Evolutionary conservation across 2,329 filamentous ascomycete species (phyloP), one percentile per base, ranked within the genome.

Genomic region (Sarocladiaceae sp.): DNA sequence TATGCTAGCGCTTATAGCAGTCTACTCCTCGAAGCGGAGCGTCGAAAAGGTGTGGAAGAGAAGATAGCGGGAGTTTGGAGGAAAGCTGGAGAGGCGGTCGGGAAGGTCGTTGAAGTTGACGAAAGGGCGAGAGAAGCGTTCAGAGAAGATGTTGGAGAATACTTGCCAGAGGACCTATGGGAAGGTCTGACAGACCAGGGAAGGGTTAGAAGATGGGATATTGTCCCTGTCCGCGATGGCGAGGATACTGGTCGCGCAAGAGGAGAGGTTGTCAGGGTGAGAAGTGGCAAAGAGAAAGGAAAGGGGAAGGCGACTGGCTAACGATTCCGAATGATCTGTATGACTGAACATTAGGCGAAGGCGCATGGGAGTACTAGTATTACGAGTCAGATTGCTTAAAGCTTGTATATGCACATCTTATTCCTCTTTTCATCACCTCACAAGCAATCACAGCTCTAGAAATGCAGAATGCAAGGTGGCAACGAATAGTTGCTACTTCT

Each of bases 141-240:
- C 66, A 80, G 88, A 29, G 77, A 85, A 25, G 87, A 96, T 39
- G 86, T 94, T 12, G 92, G 91, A 7, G 90, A 95, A 57, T 96
- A 84, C 64, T 70, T 99, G 11, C 94, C 94, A 0, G 85, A 86
- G 0, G 91, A 97, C 65, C 82, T 97, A 20, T 97, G 91, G 90
- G 85, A 84, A 0, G 88, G 86, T 1, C 80, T 94, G 66, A 80
- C 79, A 56, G 33, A 50, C 3, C 31, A 20, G 7, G 77, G 73
- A n/a, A 78, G 75, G 23, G 80, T 80, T 58, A 74, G 68, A 54
- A 74, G 69, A 52, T 82, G 76, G 73, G 72, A 75, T 33, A 68
- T 82, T 2, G 65, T 75, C 2, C 67, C 70, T 1, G 63, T 73
- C 1, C 60, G 64, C 6, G 68, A 67, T 15, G n/a, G n/a, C n/a